Evolutionary conservation across 2,329 filamentous ascomycete species (phyloP), one percentile per base, ranked within the genome.

Genomic region (Proliferodiscus dingleyae): DNA sequence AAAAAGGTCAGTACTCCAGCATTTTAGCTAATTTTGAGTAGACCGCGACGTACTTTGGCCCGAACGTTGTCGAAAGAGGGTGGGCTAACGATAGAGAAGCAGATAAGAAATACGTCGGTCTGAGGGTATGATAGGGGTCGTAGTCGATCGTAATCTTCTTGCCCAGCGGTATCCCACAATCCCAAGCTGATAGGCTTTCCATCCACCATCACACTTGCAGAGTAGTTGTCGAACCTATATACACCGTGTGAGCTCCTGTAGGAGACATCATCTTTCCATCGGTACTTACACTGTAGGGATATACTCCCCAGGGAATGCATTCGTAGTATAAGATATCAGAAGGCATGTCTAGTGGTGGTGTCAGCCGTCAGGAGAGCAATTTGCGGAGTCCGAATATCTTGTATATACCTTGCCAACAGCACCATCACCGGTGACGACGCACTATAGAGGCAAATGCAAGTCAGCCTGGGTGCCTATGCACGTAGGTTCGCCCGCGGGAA

Each of bases 291-390:
- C 93, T 61, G 93, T 98, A 58, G 93, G 93, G 61, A 98, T 97
- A 71, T 98, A 98, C 77, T 98, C 93, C 69, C 93, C 93, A n/a
- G 93, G 93, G 69, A 98, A 98, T 56, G 93, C 93, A 74, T 97
- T 98, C 54, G 93, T 98, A 54, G 93, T 97, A 74, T 98, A 98
- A 43, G 91, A 97, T 68, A 98, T 98, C 62, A 98, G 83, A 50
- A 98, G 83, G 76, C 93, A 98, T 77, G 93, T 98, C 91, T 96
- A 51, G 34, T 19, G 28, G 38, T n/a, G 62, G 68, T 68, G 66
- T 52, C 45, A 57, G 51, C 43, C 42, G 41, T 34, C 29, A 22
- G 16, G 21, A 16, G 16, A 11, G 23, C 23, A 30, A n/a, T 34
- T 21, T 28, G 32, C 23, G 28, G 15, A 29, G 26, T 15, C n/a